Percentiles rank a stretch among this genome's conserved stretches.
These are phyloP conservation scores for Leccinum subtestaceum DNA, from an alignment of 768 basidiomycete species.

Conservation along the genomic window DNA sequence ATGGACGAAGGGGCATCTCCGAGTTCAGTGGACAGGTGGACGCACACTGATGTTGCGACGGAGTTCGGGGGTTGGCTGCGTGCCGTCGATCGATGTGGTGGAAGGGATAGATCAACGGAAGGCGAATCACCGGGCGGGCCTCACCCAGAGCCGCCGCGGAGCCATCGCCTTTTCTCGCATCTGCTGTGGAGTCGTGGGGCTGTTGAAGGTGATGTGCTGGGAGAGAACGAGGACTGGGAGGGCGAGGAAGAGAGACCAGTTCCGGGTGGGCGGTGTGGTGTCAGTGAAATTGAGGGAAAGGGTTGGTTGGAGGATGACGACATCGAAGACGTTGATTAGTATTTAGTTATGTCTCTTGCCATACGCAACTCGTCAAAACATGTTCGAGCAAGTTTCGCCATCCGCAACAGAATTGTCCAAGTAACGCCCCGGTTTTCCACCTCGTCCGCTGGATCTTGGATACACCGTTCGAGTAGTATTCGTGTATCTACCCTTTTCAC, in stretches of 20 bases:
- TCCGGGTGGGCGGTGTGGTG: conserved; percentile 21
- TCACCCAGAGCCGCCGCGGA: conserved; percentile 18
- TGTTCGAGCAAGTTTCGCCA: background rate
- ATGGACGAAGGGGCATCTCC: conserved; percentile 1
- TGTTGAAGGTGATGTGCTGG: conserved; percentile 20
- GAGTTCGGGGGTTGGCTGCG: conserved; percentile 62
- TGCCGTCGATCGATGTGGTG: conserved; percentile 36
- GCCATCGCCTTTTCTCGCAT: conserved; percentile 51
- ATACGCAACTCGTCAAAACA: conserved; percentile 1
- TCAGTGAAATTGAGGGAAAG: conserved; percentile 26
- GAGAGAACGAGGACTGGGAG: conserved; percentile 30
- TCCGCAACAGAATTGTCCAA: background rate
- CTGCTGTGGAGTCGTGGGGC: conserved; percentile 43
- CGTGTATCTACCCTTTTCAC: conserved; percentile 40
- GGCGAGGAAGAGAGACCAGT: conserved; percentile 27
- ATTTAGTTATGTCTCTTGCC: background rate
- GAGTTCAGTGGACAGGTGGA: conserved; percentile 45
- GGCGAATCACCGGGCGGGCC: background rate
- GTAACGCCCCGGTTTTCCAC: conserved; percentile 12
- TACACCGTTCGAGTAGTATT: conserved; percentile 21
- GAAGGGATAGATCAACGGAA: background rate
- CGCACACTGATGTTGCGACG: conserved; percentile 44
- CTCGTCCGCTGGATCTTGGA: conserved; percentile 5
- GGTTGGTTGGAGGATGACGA: conserved; percentile 61
- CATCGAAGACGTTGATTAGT: conserved; percentile 45